A percentile compares a stretch with the other conserved stretches of the same genome.
phyloP scores from a whole-genome alignment of 129 eudicot species.

The Arctium minus region DNA sequence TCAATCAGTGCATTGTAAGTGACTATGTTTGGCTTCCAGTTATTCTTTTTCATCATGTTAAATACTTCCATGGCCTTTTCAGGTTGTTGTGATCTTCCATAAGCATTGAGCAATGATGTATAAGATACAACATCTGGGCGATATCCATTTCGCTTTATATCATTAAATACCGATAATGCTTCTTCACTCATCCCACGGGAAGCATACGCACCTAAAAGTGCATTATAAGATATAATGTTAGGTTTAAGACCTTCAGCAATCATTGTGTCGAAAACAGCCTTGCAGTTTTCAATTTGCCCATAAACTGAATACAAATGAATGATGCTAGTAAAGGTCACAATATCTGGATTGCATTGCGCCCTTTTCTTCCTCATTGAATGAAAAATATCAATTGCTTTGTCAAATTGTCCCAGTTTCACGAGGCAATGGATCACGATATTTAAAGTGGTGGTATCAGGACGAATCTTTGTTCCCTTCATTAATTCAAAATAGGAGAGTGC shows the following conservation, averaged over 20 bases:
- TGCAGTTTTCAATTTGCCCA: conserved; percentile 79
- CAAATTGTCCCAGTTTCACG: conserved; percentile 65
- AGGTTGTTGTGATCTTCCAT: conserved; percentile 89
- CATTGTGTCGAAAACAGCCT: conserved; percentile 69
- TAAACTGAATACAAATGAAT: conserved; percentile 80
- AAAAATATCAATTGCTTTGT: conserved; percentile 59
- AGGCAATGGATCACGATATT: conserved; percentile 85
- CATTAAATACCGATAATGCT: conserved; percentile 59
- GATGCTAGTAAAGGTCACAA: conserved; percentile 87
- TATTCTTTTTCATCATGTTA: conserved; percentile 57
- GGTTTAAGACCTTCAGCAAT: conserved; percentile 82
- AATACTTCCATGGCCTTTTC: conserved; percentile 71
- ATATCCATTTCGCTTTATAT: conserved; percentile 52
- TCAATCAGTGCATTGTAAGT: conserved; percentile 90
- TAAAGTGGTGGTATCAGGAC: conserved; percentile 81
- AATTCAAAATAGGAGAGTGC: conserved; percentile 88
- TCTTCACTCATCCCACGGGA: conserved; percentile 64
- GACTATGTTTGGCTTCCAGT: conserved; percentile 72
- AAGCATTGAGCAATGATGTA: conserved; percentile 89
- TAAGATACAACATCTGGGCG: conserved; percentile 86
- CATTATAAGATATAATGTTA: conserved; percentile 74
- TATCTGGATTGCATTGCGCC: conserved; percentile 73
- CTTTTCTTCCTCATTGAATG: conserved; percentile 86
- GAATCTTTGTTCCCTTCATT: conserved; percentile 82
- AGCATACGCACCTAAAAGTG: conserved; percentile 88